Conservation (phyloP, 495 filamentous ascomycete species). For the Hyaloscypha hepaticicola region DNA sequence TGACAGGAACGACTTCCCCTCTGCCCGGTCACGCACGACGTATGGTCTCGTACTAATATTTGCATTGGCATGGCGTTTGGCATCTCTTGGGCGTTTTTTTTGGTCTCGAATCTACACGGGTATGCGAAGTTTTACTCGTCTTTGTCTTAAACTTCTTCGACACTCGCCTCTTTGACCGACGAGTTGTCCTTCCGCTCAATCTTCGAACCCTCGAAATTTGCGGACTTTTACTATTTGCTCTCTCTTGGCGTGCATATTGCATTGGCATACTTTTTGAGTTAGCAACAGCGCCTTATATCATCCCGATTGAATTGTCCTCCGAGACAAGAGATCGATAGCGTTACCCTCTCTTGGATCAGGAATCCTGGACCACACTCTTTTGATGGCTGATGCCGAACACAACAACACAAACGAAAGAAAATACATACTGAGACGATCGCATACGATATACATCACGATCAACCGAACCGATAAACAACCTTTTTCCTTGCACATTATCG, state of each 20-base stretch:
- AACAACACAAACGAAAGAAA: constrained; percentile 11
- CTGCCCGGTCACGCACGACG: constrained; percentile 58
- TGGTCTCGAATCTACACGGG: constrained; percentile 13
- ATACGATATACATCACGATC: constrained; percentile 25
- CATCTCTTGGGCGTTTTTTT: constrained; percentile 27
- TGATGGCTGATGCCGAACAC: constrained; percentile 18
- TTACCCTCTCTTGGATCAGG: constrained; percentile 32
- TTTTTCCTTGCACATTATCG: not conserved
- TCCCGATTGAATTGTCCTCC: constrained; percentile 8
- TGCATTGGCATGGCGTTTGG: constrained; percentile 30
- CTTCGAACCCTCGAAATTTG: constrained; percentile 20
- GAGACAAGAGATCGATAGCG: not conserved
- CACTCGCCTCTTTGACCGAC: constrained; percentile 13
- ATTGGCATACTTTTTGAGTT: constrained; percentile 31
- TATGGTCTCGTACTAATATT: constrained; percentile 67
- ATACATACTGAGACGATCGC: constrained; percentile 24
- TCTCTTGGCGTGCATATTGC: constrained; percentile 30
- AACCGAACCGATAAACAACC: not conserved
- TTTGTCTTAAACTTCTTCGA: constrained; percentile 11
- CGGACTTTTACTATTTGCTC: constrained; percentile 19
- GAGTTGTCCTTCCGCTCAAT: constrained; percentile 19
- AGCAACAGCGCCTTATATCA: constrained; percentile 15
- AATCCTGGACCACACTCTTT: constrained; percentile 33
- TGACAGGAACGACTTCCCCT: constrained; percentile 52
- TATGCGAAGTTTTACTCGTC: constrained; percentile 15